Evolutionary conservation across 257 asterid species (phyloP).

Genomic region (Plectranthus barbatus): DNA sequence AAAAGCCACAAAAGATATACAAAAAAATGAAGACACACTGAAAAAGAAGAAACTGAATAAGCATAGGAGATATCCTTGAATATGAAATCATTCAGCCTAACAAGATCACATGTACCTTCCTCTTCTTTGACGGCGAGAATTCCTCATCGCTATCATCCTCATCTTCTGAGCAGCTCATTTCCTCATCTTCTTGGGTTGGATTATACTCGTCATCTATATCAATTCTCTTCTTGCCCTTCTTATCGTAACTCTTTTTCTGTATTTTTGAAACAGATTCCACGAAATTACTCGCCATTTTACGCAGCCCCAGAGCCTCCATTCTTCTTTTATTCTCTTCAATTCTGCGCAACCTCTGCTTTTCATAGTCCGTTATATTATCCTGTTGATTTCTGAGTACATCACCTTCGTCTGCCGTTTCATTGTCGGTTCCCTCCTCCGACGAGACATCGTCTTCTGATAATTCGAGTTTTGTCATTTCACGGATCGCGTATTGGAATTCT

Average conservation of each 20-base stretch:
- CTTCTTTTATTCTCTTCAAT: slow-evolving; percentile 70
- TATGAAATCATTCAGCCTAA: background rate
- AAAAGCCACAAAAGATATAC: background rate
- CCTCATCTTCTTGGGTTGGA: slow-evolving; percentile 51
- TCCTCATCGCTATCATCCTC: slow-evolving; percentile 41
- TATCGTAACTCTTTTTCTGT: slow-evolving; percentile 27
- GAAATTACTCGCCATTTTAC: slow-evolving; percentile 49
- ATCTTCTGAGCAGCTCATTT: slow-evolving; percentile 34
- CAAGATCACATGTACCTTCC: slow-evolving; percentile 32
- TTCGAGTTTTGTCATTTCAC: slow-evolving; percentile 23
- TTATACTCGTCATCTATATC: slow-evolving; percentile 80
- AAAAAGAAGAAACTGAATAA: background rate
- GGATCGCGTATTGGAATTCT: too few species aligned
- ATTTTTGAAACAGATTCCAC: slow-evolving; percentile 32
- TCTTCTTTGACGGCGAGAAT: slow-evolving; percentile 30
- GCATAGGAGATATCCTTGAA: background rate
- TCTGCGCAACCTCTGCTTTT: slow-evolving; percentile 63
- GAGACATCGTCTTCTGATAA: slow-evolving; percentile 28
- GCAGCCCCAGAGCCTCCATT: slow-evolving; percentile 88
- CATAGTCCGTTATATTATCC: slow-evolving; percentile 47
- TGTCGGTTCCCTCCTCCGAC: slow-evolving; percentile 31
- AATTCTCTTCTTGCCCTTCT: slow-evolving; percentile 50
- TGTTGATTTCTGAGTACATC: slow-evolving; percentile 14
- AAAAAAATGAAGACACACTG: background rate
- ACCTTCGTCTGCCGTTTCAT: slow-evolving; percentile 12